Conservation (phyloP, 1,284 basidiomycete species). For the Leccinum angustisporum region DNA sequence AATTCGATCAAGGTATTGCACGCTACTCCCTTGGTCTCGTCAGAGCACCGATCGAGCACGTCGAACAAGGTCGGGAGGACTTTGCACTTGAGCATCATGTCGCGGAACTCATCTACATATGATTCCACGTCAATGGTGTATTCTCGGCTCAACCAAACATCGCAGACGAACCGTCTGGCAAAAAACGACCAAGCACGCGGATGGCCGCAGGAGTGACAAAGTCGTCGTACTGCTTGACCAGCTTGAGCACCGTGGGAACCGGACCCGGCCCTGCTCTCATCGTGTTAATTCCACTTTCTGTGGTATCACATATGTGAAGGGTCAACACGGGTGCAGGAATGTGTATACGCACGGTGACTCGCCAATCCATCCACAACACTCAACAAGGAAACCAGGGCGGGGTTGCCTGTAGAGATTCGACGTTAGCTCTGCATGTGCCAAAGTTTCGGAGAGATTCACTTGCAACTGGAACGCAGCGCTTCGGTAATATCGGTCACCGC, state of each 20-base stretch:
- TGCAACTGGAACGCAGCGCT: constrained; percentile 20
- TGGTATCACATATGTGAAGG: neutral
- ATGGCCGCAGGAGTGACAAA: constrained; percentile 33
- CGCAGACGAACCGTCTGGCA: constrained; percentile 23
- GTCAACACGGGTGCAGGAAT: neutral
- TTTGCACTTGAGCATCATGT: constrained; percentile 16
- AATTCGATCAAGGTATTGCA: constrained; percentile 21
- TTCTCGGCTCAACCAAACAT: neutral
- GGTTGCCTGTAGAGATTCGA: constrained; percentile 13
- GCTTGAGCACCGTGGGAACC: constrained; percentile 20
- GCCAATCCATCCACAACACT: constrained; percentile 23
- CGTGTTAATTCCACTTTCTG: constrained; percentile 10
- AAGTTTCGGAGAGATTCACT: constrained; percentile 1
- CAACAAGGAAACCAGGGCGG: constrained; percentile 24
- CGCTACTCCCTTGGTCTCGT: constrained; percentile 17
- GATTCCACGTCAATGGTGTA: neutral
- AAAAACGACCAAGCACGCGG: constrained; percentile 26
- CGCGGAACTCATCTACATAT: constrained; percentile 20
- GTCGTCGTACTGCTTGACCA: constrained; percentile 25
- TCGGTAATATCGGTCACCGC: constrained; percentile 22
- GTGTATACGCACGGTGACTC: constrained; percentile 14
- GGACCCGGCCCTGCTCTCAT: constrained; percentile 9
- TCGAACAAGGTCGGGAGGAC: constrained; percentile 21
- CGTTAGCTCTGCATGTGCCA: neutral
- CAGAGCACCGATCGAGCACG: constrained; percentile 25